A percentile compares a stretch with the other conserved stretches of the same genome.
Evolutionary conservation across 306 rosid species (phyloP).

Genomic region (Cucumis cinereus): DNA sequence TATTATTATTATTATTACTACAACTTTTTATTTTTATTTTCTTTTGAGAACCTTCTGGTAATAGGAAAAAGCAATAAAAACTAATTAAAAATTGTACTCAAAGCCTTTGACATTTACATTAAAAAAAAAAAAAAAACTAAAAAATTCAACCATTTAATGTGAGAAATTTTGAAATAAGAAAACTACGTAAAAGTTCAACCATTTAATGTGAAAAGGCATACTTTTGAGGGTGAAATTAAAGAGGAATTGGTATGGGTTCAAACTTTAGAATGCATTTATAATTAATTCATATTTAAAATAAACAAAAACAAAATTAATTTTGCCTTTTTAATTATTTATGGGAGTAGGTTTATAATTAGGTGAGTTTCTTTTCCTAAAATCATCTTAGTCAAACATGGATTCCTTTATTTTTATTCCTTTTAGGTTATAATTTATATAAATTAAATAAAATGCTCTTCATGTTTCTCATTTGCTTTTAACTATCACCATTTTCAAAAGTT

Average conservation of each 20-base stretch:
- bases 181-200: background rate
- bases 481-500: too few species aligned
- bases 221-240: background rate
- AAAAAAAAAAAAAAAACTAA: background rate
- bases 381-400: background rate
- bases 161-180: background rate
- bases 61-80: background rate
- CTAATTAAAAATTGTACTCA: background rate
- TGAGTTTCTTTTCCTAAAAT: background rate
- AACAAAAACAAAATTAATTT: background rate
- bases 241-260: background rate
- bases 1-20: background rate
- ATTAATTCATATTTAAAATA: background rate
- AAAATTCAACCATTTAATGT: background rate
- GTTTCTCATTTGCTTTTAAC: too few species aligned
- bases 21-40: background rate
- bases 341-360: background rate
- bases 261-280: background rate
- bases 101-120: background rate
- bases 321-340: background rate
- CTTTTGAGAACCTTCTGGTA: background rate
- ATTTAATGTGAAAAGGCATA: background rate
- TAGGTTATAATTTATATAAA: too few species aligned
- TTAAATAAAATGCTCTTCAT: too few species aligned
- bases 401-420: background rate